phyloP scores from a whole-genome alignment of 805 yeast species.

The Ogataea degrootiae region DNA sequence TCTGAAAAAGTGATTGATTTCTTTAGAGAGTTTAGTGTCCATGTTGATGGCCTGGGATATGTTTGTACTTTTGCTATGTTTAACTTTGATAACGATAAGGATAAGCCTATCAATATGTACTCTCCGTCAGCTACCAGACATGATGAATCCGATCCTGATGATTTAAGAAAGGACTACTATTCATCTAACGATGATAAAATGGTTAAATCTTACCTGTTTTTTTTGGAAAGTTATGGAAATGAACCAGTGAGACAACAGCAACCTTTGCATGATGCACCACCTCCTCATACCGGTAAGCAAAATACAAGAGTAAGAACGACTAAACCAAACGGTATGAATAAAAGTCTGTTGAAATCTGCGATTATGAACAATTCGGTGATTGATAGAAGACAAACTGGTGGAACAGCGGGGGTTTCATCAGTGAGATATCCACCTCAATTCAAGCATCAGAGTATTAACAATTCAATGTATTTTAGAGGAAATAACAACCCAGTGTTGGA shows the following conservation, averaged over 20 bases:
- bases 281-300: neutral
- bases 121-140: slow-evolving; percentile 19
- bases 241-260: slow-evolving; percentile 26
- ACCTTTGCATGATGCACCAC: neutral
- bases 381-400: slow-evolving; percentile 9
- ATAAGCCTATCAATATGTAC: slow-evolving; percentile 15
- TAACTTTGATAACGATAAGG: slow-evolving; percentile 60
- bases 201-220: slow-evolving; percentile 86
- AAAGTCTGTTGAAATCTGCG: slow-evolving; percentile 19
- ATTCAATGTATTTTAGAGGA: slow-evolving; percentile 15
- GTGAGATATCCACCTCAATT: slow-evolving; percentile 21
- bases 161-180: slow-evolving; percentile 36
- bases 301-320: neutral
- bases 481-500: slow-evolving; percentile 13
- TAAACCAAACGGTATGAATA: slow-evolving; percentile 7
- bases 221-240: slow-evolving; percentile 76
- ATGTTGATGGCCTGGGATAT: slow-evolving; percentile 91
- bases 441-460: slow-evolving; percentile 9
- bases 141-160: slow-evolving; percentile 20
- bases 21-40: slow-evolving; percentile 82
- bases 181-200: slow-evolving; percentile 73
- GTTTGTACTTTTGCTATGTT: slow-evolving; percentile 95
- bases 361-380: slow-evolving; percentile 18
- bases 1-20: slow-evolving; percentile 82
- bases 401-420: slow-evolving; percentile 9